These are phyloP conservation scores for Paxillus ammoniavirescens DNA, from an alignment of 768 basidiomycete genomes.

Conservation along the genomic window DNA sequence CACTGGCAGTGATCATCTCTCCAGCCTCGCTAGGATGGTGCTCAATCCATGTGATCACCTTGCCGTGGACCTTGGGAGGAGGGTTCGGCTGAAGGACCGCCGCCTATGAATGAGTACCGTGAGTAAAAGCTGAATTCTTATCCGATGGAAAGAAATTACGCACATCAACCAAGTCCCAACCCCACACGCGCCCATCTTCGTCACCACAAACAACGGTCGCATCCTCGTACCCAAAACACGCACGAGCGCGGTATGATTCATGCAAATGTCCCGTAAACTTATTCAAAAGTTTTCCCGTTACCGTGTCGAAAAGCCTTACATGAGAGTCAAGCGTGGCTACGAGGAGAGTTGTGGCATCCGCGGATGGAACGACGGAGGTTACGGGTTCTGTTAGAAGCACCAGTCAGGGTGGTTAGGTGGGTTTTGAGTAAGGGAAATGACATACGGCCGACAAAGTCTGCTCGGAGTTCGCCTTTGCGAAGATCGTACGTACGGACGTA, in stretches of 20 bases:
- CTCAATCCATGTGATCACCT: conserved; percentile 89
- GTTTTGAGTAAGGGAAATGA: conserved; percentile 11
- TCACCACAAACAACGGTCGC: conserved; percentile 84
- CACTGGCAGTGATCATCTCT: conserved; percentile 87
- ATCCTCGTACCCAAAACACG: conserved; percentile 83
- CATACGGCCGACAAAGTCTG: conserved; percentile 90
- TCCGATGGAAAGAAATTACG: conserved; percentile 18
- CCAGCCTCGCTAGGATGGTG: conserved; percentile 79
- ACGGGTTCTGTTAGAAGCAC: conserved; percentile 64
- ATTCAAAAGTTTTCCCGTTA: conserved; percentile 81
- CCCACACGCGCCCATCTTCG: conserved; percentile 86
- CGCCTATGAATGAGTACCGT: conserved; percentile 45
- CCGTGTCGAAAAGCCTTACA: conserved; percentile 81
- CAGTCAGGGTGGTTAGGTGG: neutral
- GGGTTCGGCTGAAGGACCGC: conserved; percentile 68
- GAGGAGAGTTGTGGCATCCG: conserved; percentile 77
- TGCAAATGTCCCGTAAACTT: conserved; percentile 79
- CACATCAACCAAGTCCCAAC: conserved; percentile 92
- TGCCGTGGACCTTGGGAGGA: conserved; percentile 76
- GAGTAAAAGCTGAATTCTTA: neutral
- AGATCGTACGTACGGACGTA: conserved; percentile 92
- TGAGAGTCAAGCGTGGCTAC: conserved; percentile 83
- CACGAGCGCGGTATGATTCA: conserved; percentile 72
- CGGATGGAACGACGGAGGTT: conserved; percentile 76
- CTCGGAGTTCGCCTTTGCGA: conserved; percentile 84